Percentiles rank a stretch among this genome's conserved stretches.
Conservation (phyloP, 345 rosid species). For the Ceriops decandra region DNA sequence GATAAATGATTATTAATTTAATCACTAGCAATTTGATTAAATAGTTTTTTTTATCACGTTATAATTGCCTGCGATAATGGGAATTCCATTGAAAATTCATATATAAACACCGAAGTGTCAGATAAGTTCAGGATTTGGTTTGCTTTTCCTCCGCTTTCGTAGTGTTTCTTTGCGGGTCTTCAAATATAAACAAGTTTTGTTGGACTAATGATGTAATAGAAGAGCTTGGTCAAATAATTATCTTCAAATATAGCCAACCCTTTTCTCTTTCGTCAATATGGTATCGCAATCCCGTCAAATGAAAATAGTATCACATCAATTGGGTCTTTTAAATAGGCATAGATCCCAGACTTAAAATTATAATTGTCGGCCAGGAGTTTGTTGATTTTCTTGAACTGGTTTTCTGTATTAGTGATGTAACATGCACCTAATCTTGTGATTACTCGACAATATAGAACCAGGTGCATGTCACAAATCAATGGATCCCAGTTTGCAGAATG, state of each 20-base stretch:
- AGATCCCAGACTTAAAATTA: too few species aligned
- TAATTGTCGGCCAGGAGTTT: too few species aligned
- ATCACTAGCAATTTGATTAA: not conserved
- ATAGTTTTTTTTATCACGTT: not conserved
- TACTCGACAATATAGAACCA: not conserved
- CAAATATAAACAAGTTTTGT: not conserved
- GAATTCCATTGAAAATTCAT: not conserved
- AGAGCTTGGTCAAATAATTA: not conserved
- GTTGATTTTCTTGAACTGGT: too few species aligned
- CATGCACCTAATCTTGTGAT: not conserved
- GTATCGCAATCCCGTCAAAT: too few species aligned
- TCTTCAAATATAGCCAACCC: not conserved
- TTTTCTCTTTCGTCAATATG: too few species aligned
- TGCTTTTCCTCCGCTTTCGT: conserved; percentile 20
- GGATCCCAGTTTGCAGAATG: too few species aligned
- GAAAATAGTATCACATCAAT: too few species aligned
- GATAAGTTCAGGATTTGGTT: conserved; percentile 16
- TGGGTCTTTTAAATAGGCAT: too few species aligned
- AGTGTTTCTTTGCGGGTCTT: conserved; percentile 3
- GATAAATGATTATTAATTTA: not conserved
- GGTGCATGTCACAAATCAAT: too few species aligned
- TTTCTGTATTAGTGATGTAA: not conserved
- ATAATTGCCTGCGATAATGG: not conserved
- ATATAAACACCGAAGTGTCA: not conserved
- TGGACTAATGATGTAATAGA: not conserved